These are phyloP conservation scores for Sarocladium strictum DNA, from an alignment of 2,329 filamentous ascomycete genomes.

Conservation along the genomic window DNA sequence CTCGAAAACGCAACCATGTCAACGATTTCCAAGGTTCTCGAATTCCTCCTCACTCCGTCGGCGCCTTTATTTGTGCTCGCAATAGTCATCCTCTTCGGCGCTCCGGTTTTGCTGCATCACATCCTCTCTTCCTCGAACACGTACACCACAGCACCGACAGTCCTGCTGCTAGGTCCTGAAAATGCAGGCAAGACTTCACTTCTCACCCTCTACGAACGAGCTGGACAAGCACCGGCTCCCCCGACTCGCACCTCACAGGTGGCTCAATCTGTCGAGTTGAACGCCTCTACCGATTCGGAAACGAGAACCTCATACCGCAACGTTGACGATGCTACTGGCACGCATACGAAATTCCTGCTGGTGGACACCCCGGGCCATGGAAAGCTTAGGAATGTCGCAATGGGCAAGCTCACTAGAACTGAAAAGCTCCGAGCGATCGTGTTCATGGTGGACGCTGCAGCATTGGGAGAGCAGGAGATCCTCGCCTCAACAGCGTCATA, in stretches of 20 bases:
- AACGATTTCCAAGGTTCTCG: constrained; percentile 34
- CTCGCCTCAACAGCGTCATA: constrained; percentile 74
- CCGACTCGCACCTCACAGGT: constrained; percentile 51
- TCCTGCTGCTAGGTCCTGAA: constrained; percentile 76
- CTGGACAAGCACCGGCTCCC: constrained; percentile 27
- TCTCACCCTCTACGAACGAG: constrained; percentile 65
- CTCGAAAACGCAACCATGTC: constrained; percentile 25
- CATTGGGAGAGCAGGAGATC: constrained; percentile 50
- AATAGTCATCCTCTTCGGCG: constrained; percentile 60
- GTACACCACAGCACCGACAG: constrained; percentile 64
- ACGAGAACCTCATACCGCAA: constrained; percentile 43
- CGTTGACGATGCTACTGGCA: constrained; percentile 47
- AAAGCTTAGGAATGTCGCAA: constrained; percentile 73
- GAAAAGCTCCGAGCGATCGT: constrained; percentile 65
- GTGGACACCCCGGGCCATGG: constrained; percentile 92
- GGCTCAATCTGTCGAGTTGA: constrained; percentile 47
- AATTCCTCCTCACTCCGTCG: constrained; percentile 55
- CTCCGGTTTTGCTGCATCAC: constrained; percentile 73
- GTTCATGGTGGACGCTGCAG: constrained; percentile 83
- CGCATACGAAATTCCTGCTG: constrained; percentile 66
- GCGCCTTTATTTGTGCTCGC: constrained; percentile 60
- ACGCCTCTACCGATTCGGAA: constrained; percentile 40
- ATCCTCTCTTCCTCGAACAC: constrained; percentile 62
- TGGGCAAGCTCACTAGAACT: constrained; percentile 39
- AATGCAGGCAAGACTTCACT: constrained; percentile 85